Percentiles rank a stretch among this genome's conserved stretches.
Conservation (phyloP, 2,329 filamentous ascomycete genomes). For the Ceratocystiopsis brevicomis region DNA sequence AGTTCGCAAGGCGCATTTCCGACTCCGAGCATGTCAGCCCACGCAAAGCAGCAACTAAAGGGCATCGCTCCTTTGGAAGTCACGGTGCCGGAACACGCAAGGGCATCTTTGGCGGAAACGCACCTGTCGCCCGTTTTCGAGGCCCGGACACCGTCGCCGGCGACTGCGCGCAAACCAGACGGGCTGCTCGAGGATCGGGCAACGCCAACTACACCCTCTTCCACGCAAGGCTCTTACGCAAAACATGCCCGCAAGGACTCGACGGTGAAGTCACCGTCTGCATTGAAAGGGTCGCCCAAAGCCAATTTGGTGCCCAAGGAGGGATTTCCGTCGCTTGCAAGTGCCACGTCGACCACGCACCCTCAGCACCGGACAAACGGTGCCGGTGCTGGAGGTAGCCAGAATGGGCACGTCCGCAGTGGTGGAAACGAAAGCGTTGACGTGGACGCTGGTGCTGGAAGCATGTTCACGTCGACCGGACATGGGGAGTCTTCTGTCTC, state of each 20-base stretch:
- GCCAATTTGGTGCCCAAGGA: constrained; percentile 8
- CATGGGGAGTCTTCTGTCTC: too few relatives aligned
- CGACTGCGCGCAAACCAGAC: constrained; percentile 31
- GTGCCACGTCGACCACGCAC: not conserved
- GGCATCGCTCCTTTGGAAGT: constrained; percentile 38
- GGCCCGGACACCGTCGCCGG: constrained; percentile 51
- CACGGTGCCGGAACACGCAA: constrained; percentile 20
- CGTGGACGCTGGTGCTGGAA: too few relatives aligned
- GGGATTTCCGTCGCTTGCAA: not conserved
- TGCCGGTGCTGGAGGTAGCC: too few relatives aligned
- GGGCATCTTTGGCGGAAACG: constrained; percentile 19
- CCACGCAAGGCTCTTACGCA: not conserved
- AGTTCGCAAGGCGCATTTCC: too few relatives aligned
- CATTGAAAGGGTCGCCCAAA: not conserved
- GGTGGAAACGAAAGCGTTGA: too few relatives aligned
- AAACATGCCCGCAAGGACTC: constrained; percentile 5
- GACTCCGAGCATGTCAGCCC: too few relatives aligned
- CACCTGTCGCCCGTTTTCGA: constrained; percentile 58
- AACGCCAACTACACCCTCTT: too few relatives aligned
- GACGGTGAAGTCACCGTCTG: constrained; percentile 1
- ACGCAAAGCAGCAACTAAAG: constrained; percentile 22
- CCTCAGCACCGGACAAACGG: too few relatives aligned
- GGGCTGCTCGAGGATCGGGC: not conserved
- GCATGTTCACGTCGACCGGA: too few relatives aligned
- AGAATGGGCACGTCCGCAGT: too few relatives aligned